Base-by-base conservation (phyloP, 768 basidiomycete species). In the Clathrus columnatus region DNA sequence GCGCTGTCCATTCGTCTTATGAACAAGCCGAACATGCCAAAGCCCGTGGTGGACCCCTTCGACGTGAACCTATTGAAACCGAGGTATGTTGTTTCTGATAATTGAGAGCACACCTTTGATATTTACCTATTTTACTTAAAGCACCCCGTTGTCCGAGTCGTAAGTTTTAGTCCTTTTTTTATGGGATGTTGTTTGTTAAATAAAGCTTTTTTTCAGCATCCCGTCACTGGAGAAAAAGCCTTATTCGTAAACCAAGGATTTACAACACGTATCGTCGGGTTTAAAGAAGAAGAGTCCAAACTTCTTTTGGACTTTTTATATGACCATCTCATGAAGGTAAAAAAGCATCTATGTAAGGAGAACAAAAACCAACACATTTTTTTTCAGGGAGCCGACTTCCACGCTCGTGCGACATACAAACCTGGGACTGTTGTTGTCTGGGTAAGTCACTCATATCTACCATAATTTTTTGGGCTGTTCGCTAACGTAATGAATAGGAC, bases 151-250 rank as follows among this genome's bases (percentile, higher is more conserved):
- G 80, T 83, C 56, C 76, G 81, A n/a, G 23, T 24, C 20, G 51
- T 45, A 18, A 23, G 42, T 43, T 43, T 3, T 2, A 28, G n/a
- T 27, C 1, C 27, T 20, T 1, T 44, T 53, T 26, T 23, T 20
- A 17, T 53, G 41, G 7, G 36, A 23, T n/a, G n/a, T n/a, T n/a
- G 7, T 7, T 23, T 16, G 1, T 16, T 44, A 16, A 53, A n/a
- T 36, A 2, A 11, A 11, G 7, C 18, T 2, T 18, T 45, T 30
- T 26, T 14, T 55, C 67, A 71, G 14, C 82, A 83, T 64, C 82
- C 82, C 17, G 77, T 75, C 1, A 83, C 82, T 0, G 80, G 80
- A n/a, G 76, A 81, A 63, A 81, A 83, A 67, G 77, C 77, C 1
- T 68, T 83, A 18, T 81, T 78, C 61, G 68, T 83, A 66, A 81